Percentiles rank a stretch among this genome's conserved stretches.
These are phyloP conservation scores for Rhodotorula paludigena DNA, from an alignment of 768 basidiomycete genomes.

Conservation along the genomic window DNA sequence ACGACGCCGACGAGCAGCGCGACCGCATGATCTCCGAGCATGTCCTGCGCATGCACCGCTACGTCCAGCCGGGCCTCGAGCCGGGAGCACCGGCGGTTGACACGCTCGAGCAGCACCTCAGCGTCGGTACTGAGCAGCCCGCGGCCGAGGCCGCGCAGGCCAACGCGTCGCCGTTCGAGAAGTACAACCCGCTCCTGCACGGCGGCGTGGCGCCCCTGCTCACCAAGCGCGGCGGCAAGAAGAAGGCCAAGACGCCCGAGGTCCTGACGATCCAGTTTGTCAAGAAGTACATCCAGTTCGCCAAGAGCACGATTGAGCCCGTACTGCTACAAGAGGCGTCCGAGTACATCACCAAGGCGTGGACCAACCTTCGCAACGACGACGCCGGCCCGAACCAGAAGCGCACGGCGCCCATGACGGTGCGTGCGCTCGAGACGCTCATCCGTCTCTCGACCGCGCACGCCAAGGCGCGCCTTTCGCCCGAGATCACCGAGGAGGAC, in stretches of 20 bases:
- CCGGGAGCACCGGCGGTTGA: constrained; percentile 83
- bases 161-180: constrained; percentile 67
- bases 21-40: constrained; percentile 96
- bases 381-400: constrained; percentile 83
- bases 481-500: constrained; percentile 76
- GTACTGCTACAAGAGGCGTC: constrained; percentile 86
- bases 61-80: constrained; percentile 90
- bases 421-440: constrained; percentile 95
- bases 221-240: constrained; percentile 50
- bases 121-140: constrained; percentile 61
- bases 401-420: constrained; percentile 94
- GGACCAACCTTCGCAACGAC: constrained; percentile 85
- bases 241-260: constrained; percentile 61
- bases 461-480: constrained; percentile 85
- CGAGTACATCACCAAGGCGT: constrained; percentile 86
- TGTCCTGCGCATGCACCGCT: constrained; percentile 93
- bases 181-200: constrained; percentile 91
- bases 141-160: constrained; percentile 29
- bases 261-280: constrained; percentile 88
- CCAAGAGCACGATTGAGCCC: constrained; percentile 81
- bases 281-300: constrained; percentile 98
- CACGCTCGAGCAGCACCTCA: constrained; percentile 77
- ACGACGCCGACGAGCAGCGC: constrained; percentile 90
- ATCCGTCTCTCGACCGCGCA: constrained; percentile 98
- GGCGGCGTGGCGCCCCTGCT: constrained; percentile 66